Evolutionary conservation across 495 filamentous ascomycete genomes (phyloP).

Genomic region (Hypoxylon rickii): DNA sequence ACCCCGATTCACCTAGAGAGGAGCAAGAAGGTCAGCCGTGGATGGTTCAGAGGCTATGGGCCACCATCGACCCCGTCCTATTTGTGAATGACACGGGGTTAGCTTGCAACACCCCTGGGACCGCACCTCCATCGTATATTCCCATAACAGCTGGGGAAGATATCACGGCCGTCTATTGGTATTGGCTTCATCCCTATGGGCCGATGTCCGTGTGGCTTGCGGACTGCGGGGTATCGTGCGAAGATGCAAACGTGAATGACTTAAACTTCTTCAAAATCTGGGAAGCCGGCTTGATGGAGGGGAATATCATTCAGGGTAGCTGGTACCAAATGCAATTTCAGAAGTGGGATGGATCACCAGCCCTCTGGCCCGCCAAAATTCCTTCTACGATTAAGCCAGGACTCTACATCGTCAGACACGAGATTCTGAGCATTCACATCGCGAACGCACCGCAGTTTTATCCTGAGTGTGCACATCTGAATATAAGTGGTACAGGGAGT

Average conservation of each 20-base stretch:
- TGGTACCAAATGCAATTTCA: slow-evolving; percentile 60
- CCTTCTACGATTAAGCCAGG: slow-evolving; percentile 52
- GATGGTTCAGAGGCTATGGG: slow-evolving; percentile 52
- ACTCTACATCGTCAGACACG: slow-evolving; percentile 59
- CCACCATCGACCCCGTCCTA: slow-evolving; percentile 52
- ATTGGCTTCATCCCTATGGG: slow-evolving; percentile 58
- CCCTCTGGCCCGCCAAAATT: slow-evolving; percentile 55
- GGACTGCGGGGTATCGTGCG: slow-evolving; percentile 47
- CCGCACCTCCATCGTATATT: slow-evolving; percentile 48
- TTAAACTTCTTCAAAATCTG: slow-evolving; percentile 59
- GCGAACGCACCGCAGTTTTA: slow-evolving; percentile 60
- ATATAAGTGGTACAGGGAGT: slow-evolving; percentile 50
- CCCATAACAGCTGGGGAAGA: slow-evolving; percentile 48
- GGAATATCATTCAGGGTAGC: slow-evolving; percentile 51
- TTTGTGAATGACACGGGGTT: slow-evolving; percentile 40
- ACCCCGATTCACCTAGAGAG: slow-evolving; percentile 40
- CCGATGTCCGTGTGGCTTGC: slow-evolving; percentile 57
- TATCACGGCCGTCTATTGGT: slow-evolving; percentile 54
- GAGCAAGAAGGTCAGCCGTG: slow-evolving; percentile 48
- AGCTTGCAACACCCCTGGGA: slow-evolving; percentile 51
- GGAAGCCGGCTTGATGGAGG: slow-evolving; percentile 52
- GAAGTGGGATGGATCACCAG: slow-evolving; percentile 48
- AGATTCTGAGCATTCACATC: slow-evolving; percentile 59
- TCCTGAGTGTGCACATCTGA: slow-evolving; percentile 59
- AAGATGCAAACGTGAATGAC: slow-evolving; percentile 43